Conservation (phyloP, 75 land plant species). For the Selaginella tamariscina region DNA sequence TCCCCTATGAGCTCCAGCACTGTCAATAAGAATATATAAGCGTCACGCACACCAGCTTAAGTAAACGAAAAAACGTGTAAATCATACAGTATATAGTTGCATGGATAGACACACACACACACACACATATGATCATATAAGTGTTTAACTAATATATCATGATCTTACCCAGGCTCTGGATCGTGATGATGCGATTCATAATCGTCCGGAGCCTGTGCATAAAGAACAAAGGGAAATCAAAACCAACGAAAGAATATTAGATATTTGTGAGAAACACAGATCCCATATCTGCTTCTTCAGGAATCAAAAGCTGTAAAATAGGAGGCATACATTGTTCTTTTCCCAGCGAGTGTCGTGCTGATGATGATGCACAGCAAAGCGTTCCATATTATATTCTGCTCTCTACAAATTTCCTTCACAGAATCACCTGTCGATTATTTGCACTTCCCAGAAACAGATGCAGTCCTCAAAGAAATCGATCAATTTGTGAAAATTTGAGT, state of each 20-base stretch:
- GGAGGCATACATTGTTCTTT: constrained; percentile 6
- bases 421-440: too few relatives aligned
- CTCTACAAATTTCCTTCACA: too few relatives aligned
- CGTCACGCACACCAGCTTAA: too few relatives aligned
- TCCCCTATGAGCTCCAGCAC: not conserved
- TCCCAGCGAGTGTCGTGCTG: not conserved
- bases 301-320: not conserved
- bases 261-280: not conserved
- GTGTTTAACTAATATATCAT: not conserved
- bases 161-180: not conserved
- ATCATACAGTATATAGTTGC: too few relatives aligned
- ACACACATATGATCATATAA: too few relatives aligned
- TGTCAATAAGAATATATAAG: not conserved
- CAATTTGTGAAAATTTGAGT: too few relatives aligned
- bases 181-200: not conserved
- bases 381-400: too few relatives aligned
- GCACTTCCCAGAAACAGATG: too few relatives aligned
- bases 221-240: not conserved
- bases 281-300: not conserved
- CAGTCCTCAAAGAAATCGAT: too few relatives aligned
- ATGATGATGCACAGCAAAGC: too few relatives aligned
- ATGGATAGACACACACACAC: too few relatives aligned
- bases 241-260: not conserved
- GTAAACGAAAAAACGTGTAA: too few relatives aligned
- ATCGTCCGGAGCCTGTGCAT: not conserved